Evolutionary conservation across 148 eudicot genomes (phyloP).

Genomic region (Silene conica): DNA sequence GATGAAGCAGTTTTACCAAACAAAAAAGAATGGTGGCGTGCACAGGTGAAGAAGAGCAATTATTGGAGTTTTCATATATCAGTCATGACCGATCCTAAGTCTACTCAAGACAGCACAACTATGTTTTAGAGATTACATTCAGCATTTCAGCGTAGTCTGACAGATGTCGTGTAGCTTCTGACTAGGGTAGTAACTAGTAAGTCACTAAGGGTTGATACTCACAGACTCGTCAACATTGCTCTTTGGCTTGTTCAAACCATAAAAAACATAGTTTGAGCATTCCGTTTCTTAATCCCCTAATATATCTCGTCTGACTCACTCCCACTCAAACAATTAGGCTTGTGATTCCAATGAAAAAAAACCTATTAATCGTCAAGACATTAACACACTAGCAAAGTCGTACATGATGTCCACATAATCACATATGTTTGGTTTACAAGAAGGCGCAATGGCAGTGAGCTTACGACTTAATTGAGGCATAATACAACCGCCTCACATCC

Average conservation of each 20-base stretch:
- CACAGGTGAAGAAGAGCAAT: neutral
- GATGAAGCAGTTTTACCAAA: neutral
- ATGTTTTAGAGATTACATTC: neutral
- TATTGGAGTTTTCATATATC: neutral
- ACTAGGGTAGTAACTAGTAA: neutral
- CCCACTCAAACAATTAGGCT: neutral
- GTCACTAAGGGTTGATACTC: neutral
- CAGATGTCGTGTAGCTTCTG: too few relatives aligned
- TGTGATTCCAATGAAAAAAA: too few relatives aligned
- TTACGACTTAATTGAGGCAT: neutral
- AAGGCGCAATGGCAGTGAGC: neutral
- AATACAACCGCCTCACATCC: neutral
- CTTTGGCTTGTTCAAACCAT: too few relatives aligned
- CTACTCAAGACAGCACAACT: neutral
- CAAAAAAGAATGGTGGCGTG: neutral
- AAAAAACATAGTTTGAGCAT: too few relatives aligned
- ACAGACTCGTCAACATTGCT: too few relatives aligned
- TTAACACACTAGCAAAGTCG: too few relatives aligned
- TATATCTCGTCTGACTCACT: neutral
- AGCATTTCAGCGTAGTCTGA: too few relatives aligned
- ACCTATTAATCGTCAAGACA: neutral
- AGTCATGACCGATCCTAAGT: neutral
- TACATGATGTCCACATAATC: conserved; percentile 4
- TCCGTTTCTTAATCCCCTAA: neutral
- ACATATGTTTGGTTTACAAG: neutral